phyloP scores from a whole-genome alignment of 345 rosid species.

The Punica granatum region DNA sequence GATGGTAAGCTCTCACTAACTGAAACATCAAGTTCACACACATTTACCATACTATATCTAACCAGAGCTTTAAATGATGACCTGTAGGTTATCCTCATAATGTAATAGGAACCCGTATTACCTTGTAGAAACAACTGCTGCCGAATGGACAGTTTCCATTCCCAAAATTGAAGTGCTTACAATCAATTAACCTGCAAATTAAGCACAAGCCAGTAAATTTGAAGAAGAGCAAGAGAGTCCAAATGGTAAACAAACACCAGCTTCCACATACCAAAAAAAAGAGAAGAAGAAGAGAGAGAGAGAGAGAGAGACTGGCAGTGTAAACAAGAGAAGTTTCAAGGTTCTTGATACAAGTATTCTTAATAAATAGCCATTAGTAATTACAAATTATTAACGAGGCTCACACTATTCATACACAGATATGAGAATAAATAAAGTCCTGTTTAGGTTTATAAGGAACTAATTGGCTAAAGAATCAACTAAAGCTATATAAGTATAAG shows the following conservation, averaged over 20 bases:
- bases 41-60: not conserved
- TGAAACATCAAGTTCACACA: not conserved
- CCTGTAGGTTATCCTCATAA: not conserved
- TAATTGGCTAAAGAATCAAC: not conserved
- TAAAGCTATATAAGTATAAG: not conserved
- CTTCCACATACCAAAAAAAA: too few species aligned
- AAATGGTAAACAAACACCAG: not conserved
- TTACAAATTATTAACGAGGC: not conserved
- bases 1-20: not conserved
- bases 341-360: not conserved
- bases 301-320: not conserved
- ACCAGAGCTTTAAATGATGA: too few species aligned
- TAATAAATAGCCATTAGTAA: not conserved
- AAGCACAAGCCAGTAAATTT: not conserved
- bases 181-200: slow-evolving; percentile 62
- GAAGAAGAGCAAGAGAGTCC: not conserved
- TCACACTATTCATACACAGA: not conserved
- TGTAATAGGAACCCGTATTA: slow-evolving; percentile 7
- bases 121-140: slow-evolving; percentile 96
- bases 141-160: slow-evolving; percentile 96
- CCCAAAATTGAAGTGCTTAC: slow-evolving; percentile 88
- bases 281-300: too few species aligned
- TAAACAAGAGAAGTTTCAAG: not conserved
- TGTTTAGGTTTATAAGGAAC: not conserved
- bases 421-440: not conserved